A percentile compares a stretch with the other conserved stretches of the same genome.
These are phyloP conservation scores for Talaromyces islandicus DNA, from an alignment of 2,329 filamentous ascomycete species.

Conservation along the genomic window DNA sequence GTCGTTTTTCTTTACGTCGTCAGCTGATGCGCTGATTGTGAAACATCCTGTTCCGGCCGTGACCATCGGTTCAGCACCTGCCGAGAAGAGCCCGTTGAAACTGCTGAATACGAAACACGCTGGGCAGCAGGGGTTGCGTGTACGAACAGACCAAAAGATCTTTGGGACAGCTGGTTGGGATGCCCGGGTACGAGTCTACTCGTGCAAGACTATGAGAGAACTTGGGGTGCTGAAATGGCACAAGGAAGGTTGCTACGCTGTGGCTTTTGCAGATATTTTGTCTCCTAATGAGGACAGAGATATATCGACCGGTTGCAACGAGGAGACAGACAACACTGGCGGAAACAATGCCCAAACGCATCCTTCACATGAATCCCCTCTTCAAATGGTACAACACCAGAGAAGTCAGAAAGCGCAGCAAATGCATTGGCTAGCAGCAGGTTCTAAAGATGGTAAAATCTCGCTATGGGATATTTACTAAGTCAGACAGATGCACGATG, in stretches of 20 bases:
- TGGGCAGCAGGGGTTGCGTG: conserved; percentile 73
- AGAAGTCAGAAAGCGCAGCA: conserved; percentile 58
- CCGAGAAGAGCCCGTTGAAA: conserved; percentile 48
- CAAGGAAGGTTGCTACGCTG: conserved; percentile 75
- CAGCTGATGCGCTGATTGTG: conserved; percentile 72
- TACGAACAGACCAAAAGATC: conserved; percentile 74
- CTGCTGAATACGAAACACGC: conserved; percentile 74
- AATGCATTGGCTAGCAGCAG: conserved; percentile 84
- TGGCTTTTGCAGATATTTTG: conserved; percentile 58
- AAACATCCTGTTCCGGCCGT: conserved; percentile 61
- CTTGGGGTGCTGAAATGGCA: conserved; percentile 94
- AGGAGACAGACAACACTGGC: neutral
- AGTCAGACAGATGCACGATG: conserved; percentile 14
- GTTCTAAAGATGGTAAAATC: conserved; percentile 91
- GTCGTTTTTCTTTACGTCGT: conserved; percentile 66
- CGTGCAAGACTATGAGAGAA: conserved; percentile 72
- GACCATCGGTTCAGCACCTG: neutral
- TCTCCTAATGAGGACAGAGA: neutral
- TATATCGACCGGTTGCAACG: neutral
- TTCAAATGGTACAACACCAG: conserved; percentile 55
- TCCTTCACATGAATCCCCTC: conserved; percentile 15
- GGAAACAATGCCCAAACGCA: neutral
- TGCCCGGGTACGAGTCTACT: conserved; percentile 72
- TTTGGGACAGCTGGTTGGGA: conserved; percentile 96
- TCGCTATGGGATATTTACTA: conserved; percentile 94